A percentile compares a stretch with the other conserved stretches of the same genome.
Evolutionary conservation across 805 yeast species (phyloP).

Genomic region (Wickerhamiella kurtzmanii): DNA sequence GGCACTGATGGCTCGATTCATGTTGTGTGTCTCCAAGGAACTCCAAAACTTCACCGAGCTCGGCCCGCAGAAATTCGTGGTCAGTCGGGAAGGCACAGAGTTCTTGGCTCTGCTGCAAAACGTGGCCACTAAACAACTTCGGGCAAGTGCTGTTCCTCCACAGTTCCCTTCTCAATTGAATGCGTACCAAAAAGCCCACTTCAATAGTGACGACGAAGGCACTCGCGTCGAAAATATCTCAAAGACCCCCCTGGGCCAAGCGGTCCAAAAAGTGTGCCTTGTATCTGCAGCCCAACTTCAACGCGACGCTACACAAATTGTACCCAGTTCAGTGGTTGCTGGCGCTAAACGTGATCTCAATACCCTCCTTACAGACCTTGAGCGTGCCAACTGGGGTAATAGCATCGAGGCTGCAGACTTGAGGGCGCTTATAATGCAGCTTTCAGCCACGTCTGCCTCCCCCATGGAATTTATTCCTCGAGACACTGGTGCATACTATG

Average conservation of each 20-base stretch:
- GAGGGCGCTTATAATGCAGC: conserved; percentile 16
- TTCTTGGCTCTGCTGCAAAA: conserved; percentile 23
- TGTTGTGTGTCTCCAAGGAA: conserved; percentile 24
- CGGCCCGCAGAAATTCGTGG: conserved; percentile 7
- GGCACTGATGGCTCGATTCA: conserved; percentile 24
- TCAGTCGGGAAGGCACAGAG: conserved; percentile 19
- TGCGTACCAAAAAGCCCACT: conserved; percentile 2
- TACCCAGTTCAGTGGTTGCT: neutral
- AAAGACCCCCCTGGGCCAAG: conserved; percentile 25
- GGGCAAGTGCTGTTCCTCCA: conserved; percentile 9
- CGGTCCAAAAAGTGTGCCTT: conserved; percentile 31
- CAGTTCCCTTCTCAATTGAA: conserved; percentile 17
- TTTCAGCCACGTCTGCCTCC: neutral
- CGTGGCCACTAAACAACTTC: conserved; percentile 14
- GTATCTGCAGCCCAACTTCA: conserved; percentile 6
- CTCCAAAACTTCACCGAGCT: conserved; percentile 10
- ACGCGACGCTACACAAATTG: neutral
- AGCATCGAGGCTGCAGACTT: conserved; percentile 27
- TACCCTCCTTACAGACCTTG: neutral
- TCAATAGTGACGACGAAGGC: neutral
- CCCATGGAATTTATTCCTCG: conserved; percentile 24
- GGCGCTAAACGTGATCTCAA: neutral
- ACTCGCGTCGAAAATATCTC: conserved; percentile 1
- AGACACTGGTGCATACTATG: conserved; percentile 30
- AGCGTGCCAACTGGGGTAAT: conserved; percentile 30